Evolutionary conservation across 1,284 basidiomycete species (phyloP).

Genomic region (Earliella scabrosa): DNA sequence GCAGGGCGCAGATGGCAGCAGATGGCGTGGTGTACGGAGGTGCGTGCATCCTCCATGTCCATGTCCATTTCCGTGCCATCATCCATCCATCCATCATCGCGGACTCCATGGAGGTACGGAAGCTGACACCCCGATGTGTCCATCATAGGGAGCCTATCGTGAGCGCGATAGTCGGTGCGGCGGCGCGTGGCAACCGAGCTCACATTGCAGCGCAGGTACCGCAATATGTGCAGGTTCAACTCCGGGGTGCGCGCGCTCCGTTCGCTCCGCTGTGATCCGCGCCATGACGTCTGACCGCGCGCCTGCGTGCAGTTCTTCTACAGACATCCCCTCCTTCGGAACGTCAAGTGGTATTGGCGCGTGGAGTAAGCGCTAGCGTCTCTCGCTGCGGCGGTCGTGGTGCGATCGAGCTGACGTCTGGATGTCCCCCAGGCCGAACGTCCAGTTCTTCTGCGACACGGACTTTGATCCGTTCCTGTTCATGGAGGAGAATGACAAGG

Average conservation of each 20-base stretch:
- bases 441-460: slow-evolving; percentile 78
- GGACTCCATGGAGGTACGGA: no score
- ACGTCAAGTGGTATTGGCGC: slow-evolving; percentile 37
- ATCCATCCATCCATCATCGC: no score
- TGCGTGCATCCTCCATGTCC: no score
- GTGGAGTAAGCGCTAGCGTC: no score
- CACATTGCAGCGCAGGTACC: slow-evolving; percentile 45
- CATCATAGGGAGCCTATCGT: no score
- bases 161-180: no score
- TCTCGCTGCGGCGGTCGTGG: no score
- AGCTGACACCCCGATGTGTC: no score
- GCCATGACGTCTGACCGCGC: slow-evolving; percentile 24
- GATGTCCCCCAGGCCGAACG: no score
- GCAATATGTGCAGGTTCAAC: slow-evolving; percentile 67
- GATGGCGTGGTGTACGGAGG: slow-evolving; percentile 90
- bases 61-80: no score
- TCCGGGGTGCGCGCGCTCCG: slow-evolving; percentile 59
- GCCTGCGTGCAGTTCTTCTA: slow-evolving; percentile 51
- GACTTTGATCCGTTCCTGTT: slow-evolving; percentile 76
- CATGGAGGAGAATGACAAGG: slow-evolving; percentile 77
- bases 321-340: slow-evolving; percentile 55
- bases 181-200: no score
- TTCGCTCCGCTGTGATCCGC: background rate
- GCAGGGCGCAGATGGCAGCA: slow-evolving; percentile 74
- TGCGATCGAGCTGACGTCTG: no score